Base-by-base conservation (phyloP, 2,329 filamentous ascomycete genomes). In the Ceratocystis harringtonii region DNA sequence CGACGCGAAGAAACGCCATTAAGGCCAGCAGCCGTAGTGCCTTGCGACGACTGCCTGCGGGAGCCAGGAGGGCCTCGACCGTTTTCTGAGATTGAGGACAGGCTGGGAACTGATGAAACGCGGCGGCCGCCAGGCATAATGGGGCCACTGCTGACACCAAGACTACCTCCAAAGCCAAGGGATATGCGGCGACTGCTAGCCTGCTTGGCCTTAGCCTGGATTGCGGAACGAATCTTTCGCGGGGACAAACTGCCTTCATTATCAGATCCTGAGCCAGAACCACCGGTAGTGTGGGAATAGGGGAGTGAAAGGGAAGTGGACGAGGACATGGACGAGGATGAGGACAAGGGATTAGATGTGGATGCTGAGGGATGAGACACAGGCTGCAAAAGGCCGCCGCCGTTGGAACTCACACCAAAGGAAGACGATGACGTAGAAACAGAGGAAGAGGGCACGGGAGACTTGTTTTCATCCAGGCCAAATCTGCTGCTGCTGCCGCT, bases 31-130 rank as follows among this genome's bases (percentile, higher is more conserved):
- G 62, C 62, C n/a, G 52, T 28, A 10, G 32, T 22, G 41, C 15
- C 41, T 28, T 44, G 60, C 6, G 48, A 43, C 6, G 48, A 45
- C 22, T 32, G 36, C 19, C 62, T 45, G 44, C 17, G 48, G n/a
- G 45, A 45, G 22, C 45, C 48, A 32, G 45, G 55, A 45, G 32
- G 64, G 19, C 50, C 58, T 19, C 44, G 81, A 55, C 81, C 82
- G 71, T 83, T 83, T 5, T 79, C 75, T 69, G 74, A 77, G 70
- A 79, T 81, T 5, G 81, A 76, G 50, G 79, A 72, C 15, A 76
- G 71, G 1, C 76, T 75, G 30, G 77, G 73, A 71, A 80, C 75
- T 68, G 73, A 73, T 45, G 73, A 74, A 22, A 67, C 25, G 5
- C 65, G 63, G n/a, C 57, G 63, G 32, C 58, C 43, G 22, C 52